Percentiles rank a stretch among this genome's conserved stretches.
phyloP scores from a whole-genome alignment of 371 early-diverging fungal genomes.

The Neoconidiobolus thromboides region DNA sequence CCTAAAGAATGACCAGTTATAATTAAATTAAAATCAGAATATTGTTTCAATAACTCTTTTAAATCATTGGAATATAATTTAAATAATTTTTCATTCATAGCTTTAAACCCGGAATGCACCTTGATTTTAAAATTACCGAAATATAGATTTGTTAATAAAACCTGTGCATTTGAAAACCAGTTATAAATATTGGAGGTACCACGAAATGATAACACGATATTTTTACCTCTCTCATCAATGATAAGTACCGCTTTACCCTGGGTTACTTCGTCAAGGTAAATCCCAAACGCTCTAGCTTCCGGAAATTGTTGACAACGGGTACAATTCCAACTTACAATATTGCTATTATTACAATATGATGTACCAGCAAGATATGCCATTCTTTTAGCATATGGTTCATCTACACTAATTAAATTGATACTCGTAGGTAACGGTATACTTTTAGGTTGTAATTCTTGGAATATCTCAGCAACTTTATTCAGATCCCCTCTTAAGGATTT shows the following conservation, averaged over 20 bases:
- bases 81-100: background rate
- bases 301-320: too few species aligned
- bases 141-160: background rate
- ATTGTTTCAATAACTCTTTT: background rate
- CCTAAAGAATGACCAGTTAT: constrained; percentile 9
- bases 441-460: too few species aligned
- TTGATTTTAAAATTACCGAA: background rate
- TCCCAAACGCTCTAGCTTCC: too few species aligned
- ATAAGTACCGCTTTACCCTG: background rate
- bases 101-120: background rate
- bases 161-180: background rate
- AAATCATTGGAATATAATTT: background rate
- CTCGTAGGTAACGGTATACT: too few species aligned
- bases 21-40: constrained; percentile 2
- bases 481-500: too few species aligned
- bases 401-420: too few species aligned
- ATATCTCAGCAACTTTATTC: too few species aligned
- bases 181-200: background rate
- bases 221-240: background rate
- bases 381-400: too few species aligned
- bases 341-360: too few species aligned
- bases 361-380: too few species aligned
- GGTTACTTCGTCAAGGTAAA: too few species aligned
- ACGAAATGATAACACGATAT: background rate
- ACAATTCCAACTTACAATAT: too few species aligned